phyloP scores from a whole-genome alignment of 495 filamentous ascomycete genomes.

The Aspergillus incahuasiensis region DNA sequence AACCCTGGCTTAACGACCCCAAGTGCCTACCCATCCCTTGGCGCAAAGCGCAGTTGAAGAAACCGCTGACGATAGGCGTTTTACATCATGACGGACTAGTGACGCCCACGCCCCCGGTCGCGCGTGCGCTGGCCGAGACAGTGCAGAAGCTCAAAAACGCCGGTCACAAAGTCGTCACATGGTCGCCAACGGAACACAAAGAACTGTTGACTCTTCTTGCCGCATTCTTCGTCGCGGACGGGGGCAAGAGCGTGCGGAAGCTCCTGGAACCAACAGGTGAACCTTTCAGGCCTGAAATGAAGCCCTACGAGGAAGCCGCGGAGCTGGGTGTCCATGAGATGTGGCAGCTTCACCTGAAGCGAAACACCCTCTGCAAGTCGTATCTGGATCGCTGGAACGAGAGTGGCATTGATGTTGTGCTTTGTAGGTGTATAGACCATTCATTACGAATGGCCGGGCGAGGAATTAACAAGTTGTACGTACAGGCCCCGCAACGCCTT shows the following conservation, averaged over 20 bases:
- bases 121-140: not conserved
- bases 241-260: conserved; percentile 10
- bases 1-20: conserved; percentile 8
- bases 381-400: conserved; percentile 44
- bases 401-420: conserved; percentile 6
- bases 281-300: conserved; percentile 47
- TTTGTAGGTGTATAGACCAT: conserved; percentile 6
- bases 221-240: conserved; percentile 7
- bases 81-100: conserved; percentile 1
- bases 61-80: not conserved
- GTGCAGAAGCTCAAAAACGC: conserved; percentile 2
- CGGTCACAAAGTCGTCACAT: conserved; percentile 4
- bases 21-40: conserved; percentile 8
- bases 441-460: too few species aligned
- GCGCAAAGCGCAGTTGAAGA: not conserved
- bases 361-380: conserved; percentile 35
- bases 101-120: conserved; percentile 2
- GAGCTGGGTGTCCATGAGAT: conserved; percentile 28
- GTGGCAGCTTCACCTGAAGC: conserved; percentile 34
- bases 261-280: conserved; percentile 40
- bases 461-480: too few species aligned
- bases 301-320: conserved; percentile 28
- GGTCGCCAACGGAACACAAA: conserved; percentile 1
- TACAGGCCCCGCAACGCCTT: conserved; percentile 4
- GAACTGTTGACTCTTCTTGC: not conserved